A percentile compares a stretch with the other conserved stretches of the same genome.
phyloP scores from a whole-genome alignment of 192 early-diverging fungal genomes.

The Backusella tarrabulga region DNA sequence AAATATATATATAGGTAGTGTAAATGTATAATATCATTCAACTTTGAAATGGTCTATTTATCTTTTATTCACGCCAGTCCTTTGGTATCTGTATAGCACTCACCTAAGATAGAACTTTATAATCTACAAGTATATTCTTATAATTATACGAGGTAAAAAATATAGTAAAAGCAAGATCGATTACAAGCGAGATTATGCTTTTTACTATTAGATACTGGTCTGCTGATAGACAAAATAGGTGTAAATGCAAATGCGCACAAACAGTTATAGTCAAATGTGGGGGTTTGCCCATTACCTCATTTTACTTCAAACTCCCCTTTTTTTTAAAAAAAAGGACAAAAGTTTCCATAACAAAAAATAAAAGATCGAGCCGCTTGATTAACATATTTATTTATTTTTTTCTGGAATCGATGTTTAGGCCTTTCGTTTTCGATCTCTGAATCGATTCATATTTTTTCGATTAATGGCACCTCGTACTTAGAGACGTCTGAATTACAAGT shows the following conservation, averaged over 20 bases:
- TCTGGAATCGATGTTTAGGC: not conserved
- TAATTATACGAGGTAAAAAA: not conserved
- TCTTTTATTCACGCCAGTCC: not conserved
- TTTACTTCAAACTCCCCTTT: not conserved
- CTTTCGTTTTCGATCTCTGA: not conserved
- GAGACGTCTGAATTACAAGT: not conserved
- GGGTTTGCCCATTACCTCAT: not conserved
- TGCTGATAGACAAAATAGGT: conserved; percentile 3
- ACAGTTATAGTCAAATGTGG: not conserved
- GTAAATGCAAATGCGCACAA: conserved; percentile 5
- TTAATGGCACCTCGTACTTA: not conserved
- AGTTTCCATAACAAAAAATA: not conserved
- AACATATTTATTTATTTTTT: not conserved
- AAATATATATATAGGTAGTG: not conserved
- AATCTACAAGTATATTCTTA: not conserved
- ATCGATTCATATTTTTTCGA: not conserved
- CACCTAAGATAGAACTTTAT: not conserved
- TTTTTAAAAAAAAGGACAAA: not conserved
- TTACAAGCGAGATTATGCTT: not conserved
- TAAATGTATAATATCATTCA: not conserved
- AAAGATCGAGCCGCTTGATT: not conserved
- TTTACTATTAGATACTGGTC: not conserved
- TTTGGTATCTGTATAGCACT: not conserved
- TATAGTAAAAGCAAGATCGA: not conserved
- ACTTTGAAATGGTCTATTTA: not conserved